Percentiles rank a stretch among this genome's conserved stretches.
Evolutionary conservation across 805 yeast species (phyloP).

Genomic region (Saturnispora silvae): DNA sequence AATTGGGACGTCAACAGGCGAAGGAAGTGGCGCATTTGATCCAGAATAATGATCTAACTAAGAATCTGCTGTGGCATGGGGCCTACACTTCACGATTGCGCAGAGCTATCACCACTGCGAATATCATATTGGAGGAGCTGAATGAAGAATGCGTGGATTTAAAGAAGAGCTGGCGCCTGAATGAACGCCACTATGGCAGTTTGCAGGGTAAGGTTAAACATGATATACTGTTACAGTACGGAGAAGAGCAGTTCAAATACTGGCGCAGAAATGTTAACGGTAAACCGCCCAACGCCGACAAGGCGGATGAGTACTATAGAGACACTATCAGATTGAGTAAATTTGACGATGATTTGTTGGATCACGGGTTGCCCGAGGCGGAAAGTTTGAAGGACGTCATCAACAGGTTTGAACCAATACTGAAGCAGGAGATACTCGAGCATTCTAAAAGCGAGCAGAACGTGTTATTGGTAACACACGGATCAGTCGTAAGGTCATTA

Average conservation of each 20-base stretch:
- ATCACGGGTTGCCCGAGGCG: constrained; percentile 49
- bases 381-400: constrained; percentile 70
- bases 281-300: constrained; percentile 45
- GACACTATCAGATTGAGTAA: constrained; percentile 11
- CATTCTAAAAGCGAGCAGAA: constrained; percentile 41
- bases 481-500: constrained; percentile 69
- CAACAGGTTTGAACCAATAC: constrained; percentile 53
- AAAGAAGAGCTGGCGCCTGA: constrained; percentile 65
- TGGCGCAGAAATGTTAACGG: constrained; percentile 75
- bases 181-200: constrained; percentile 78
- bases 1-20: constrained; percentile 61
- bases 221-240: constrained; percentile 51
- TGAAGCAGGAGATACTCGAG: constrained; percentile 38
- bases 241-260: constrained; percentile 62
- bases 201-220: constrained; percentile 73
- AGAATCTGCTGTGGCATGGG: constrained; percentile 28
- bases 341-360: constrained; percentile 25
- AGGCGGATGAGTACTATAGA: constrained; percentile 30
- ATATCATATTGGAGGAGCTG: constrained; percentile 49
- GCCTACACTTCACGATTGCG: constrained; percentile 54
- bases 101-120: constrained; percentile 66
- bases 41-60: constrained; percentile 33
- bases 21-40: constrained; percentile 45
- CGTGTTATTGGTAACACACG: constrained; percentile 68
- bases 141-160: constrained; percentile 39